Evolutionary conservation across 768 basidiomycete species (phyloP).

Genomic region (Boletus rubroflammeus): DNA sequence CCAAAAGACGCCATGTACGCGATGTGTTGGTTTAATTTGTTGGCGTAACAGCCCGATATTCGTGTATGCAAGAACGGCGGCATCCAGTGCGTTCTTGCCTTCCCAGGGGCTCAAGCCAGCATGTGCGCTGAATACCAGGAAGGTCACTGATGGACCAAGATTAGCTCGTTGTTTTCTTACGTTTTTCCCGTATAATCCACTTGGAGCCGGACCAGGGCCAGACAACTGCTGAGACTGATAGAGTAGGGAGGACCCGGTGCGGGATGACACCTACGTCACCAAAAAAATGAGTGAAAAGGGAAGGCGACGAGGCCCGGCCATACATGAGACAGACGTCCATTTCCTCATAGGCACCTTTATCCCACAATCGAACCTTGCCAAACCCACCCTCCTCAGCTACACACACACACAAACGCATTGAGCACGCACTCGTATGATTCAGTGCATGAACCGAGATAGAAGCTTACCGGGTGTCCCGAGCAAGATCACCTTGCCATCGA

Average conservation of each 20-base stretch:
- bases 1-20: conserved; percentile 76
- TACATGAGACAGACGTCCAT: conserved; percentile 80
- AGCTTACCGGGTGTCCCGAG: conserved; percentile 72
- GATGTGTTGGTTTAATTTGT: conserved; percentile 72
- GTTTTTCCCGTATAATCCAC: conserved; percentile 74
- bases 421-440: not conserved
- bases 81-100: conserved; percentile 79
- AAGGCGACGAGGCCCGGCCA: conserved; percentile 13
- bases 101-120: conserved; percentile 83
- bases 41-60: conserved; percentile 79
- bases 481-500: conserved; percentile 65
- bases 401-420: not conserved
- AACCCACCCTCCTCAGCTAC: conserved; percentile 76
- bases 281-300: not conserved
- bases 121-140: conserved; percentile 53
- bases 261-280: conserved; percentile 65
- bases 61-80: conserved; percentile 81
- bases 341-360: conserved; percentile 67
- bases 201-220: conserved; percentile 57
- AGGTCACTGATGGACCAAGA: not conserved
- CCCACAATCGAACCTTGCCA: conserved; percentile 68
- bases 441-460: not conserved
- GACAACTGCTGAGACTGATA: conserved; percentile 58
- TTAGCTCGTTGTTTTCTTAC: conserved; percentile 35
- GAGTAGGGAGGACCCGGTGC: conserved; percentile 72